phyloP scores from a whole-genome alignment of 2,329 filamentous ascomycete genomes.

The Talaromyces sp. region DNA sequence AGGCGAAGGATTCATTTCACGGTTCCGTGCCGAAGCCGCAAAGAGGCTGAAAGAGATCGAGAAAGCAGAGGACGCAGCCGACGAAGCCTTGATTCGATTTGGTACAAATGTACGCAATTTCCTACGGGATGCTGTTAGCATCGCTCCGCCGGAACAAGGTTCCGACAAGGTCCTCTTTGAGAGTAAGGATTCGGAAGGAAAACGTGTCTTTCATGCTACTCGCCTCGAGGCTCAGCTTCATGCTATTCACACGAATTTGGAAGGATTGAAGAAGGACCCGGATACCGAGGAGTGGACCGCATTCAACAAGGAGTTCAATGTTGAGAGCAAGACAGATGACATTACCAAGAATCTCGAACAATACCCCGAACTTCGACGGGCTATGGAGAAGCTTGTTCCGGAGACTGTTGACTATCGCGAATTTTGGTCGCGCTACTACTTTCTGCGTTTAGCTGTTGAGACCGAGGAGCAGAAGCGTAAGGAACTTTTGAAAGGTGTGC shows the following conservation, averaged over 20 bases:
- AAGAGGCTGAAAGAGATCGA: constrained; percentile 86
- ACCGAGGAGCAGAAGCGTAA: constrained; percentile 83
- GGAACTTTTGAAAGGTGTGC: constrained; percentile 83
- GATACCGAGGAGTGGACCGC: constrained; percentile 67
- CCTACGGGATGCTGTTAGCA: constrained; percentile 81
- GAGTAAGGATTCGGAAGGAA: constrained; percentile 83
- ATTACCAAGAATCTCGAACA: constrained; percentile 79
- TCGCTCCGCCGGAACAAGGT: constrained; percentile 65
- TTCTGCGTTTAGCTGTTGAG: constrained; percentile 86
- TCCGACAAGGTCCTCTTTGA: constrained; percentile 73
- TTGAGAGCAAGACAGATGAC: constrained; percentile 76
- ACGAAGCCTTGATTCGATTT: constrained; percentile 89
- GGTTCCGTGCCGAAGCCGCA: constrained; percentile 71
- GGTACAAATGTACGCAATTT: constrained; percentile 87
- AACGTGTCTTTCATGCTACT: constrained; percentile 90
- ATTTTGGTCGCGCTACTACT: constrained; percentile 97
- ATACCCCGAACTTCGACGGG: constrained; percentile 76
- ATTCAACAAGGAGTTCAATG: constrained; percentile 72
- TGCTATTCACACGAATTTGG: constrained; percentile 80
- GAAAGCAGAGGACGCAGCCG: constrained; percentile 88
- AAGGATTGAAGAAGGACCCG: constrained; percentile 81
- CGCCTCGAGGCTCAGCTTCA: constrained; percentile 94
- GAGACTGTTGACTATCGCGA: constrained; percentile 81
- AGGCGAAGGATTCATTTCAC: constrained; percentile 65
- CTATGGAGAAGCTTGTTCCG: constrained; percentile 96